A percentile compares a stretch with the other conserved stretches of the same genome.
Evolutionary conservation across 2,329 filamentous ascomycete genomes (phyloP).

Genomic region (Arthroderma uncinatum): DNA sequence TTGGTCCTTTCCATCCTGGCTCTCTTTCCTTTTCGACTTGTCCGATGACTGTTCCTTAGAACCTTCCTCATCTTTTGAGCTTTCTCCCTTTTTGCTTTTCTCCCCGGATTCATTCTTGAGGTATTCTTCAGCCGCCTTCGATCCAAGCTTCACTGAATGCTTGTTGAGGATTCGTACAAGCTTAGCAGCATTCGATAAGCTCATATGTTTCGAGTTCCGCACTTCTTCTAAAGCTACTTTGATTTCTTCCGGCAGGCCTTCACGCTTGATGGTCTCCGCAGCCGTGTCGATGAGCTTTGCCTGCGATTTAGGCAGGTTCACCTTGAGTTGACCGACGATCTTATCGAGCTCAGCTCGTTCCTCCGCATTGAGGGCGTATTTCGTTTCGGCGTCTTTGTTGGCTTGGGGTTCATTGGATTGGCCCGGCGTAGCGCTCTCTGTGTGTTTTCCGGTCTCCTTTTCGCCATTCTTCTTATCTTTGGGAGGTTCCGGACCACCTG

Average conservation of each 20-base stretch:
- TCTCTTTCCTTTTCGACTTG: slow-evolving; percentile 20
- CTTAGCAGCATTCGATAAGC: slow-evolving; percentile 49
- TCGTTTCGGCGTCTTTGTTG: slow-evolving; percentile 27
- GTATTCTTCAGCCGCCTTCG: slow-evolving; percentile 23
- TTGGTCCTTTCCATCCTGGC: slow-evolving; percentile 20
- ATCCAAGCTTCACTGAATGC: slow-evolving; percentile 43
- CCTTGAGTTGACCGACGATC: slow-evolving; percentile 46
- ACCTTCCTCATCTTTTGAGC: slow-evolving; percentile 15
- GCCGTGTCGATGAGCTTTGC: slow-evolving; percentile 48
- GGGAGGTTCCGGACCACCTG: slow-evolving; percentile 36
- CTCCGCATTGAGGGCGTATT: slow-evolving; percentile 40
- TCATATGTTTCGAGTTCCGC: slow-evolving; percentile 38
- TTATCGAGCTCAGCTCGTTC: slow-evolving; percentile 50
- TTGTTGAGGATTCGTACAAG: slow-evolving; percentile 47
- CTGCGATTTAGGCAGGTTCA: slow-evolving; percentile 52
- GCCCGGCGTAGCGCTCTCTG: slow-evolving; percentile 21
- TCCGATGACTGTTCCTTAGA: slow-evolving; percentile 22
- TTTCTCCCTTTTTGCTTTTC: slow-evolving; percentile 3
- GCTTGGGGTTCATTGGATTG: slow-evolving; percentile 5
- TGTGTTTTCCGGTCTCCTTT: slow-evolving; percentile 18
- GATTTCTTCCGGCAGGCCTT: slow-evolving; percentile 60
- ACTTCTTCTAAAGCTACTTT: slow-evolving; percentile 50
- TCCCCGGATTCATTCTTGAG: slow-evolving; percentile 11
- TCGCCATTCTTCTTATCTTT: slow-evolving; percentile 27
- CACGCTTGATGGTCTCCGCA: slow-evolving; percentile 51